A percentile compares a stretch with the other conserved stretches of the same genome.
Evolutionary conservation across 768 basidiomycete genomes (phyloP).

Genomic region (Rhodotorula graminis): DNA sequence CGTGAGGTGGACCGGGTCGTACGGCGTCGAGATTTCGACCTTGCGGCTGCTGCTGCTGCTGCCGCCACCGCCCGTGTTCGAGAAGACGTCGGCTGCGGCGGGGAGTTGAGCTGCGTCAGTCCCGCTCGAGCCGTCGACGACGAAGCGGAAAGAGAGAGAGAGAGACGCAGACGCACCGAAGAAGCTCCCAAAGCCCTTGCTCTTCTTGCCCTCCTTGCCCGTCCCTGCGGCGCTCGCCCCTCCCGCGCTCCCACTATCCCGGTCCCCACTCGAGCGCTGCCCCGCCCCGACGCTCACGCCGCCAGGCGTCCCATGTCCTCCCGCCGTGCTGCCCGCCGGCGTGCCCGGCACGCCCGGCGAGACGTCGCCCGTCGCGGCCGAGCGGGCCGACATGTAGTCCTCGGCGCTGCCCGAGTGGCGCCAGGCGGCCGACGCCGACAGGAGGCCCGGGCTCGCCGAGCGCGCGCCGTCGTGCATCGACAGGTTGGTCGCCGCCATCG

Average conservation of each 20-base stretch:
- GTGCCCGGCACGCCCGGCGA: not conserved
- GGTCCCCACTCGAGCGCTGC: conserved; percentile 6
- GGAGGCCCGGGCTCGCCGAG: too few relatives aligned
- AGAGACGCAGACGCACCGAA: conserved; percentile 19
- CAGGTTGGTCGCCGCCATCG: conserved; percentile 32
- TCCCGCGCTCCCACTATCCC: not conserved
- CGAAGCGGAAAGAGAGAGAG: not conserved
- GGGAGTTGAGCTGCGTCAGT: not conserved
- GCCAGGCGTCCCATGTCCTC: not conserved
- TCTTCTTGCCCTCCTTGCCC: conserved; percentile 26
- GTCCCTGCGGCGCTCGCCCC: not conserved
- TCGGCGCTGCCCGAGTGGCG: not conserved
- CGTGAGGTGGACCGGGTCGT: conserved; percentile 97
- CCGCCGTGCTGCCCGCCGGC: not conserved
- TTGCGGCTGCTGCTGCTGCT: conserved; percentile 42
- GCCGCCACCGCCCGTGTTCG: conserved; percentile 12
- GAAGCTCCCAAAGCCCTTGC: conserved; percentile 35
- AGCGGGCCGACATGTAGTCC: not conserved
- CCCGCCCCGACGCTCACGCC: not conserved
- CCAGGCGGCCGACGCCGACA: not conserved
- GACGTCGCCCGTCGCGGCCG: not conserved
- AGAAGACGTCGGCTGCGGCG: conserved; percentile 38
- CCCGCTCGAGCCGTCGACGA: not conserved
- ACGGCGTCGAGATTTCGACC: conserved; percentile 88
- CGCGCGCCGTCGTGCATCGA: conserved; percentile 4